Evolutionary conservation across 306 rosid species (phyloP).

Genomic region (Castanopsis chinensis): DNA sequence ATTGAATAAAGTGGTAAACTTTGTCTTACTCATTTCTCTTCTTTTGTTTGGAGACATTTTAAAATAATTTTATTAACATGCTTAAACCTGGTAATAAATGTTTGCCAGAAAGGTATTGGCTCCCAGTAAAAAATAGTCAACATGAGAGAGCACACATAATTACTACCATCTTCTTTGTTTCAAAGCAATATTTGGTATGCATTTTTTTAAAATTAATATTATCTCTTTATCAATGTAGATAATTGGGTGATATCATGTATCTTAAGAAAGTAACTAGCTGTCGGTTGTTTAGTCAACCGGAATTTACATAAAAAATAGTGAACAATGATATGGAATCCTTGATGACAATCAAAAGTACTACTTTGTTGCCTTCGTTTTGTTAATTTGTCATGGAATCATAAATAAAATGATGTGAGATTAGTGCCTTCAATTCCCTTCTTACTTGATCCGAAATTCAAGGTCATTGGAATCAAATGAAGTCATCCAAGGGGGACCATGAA

Average conservation of each 20-base stretch:
- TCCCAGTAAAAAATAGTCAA: neutral
- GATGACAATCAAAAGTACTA: neutral
- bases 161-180: no score
- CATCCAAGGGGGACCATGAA: no score
- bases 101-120: neutral
- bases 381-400: neutral
- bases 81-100: neutral
- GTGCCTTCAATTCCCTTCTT: neutral
- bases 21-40: neutral
- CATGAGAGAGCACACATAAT: no score
- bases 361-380: neutral
- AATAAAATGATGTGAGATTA: neutral
- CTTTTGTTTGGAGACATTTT: neutral
- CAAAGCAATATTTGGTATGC: no score
- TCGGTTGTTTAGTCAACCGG: no score
- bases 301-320: neutral
- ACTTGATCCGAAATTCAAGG: neutral
- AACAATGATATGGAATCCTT: neutral
- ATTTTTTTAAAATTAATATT: no score
- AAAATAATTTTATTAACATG: no score
- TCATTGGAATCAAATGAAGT: no score
- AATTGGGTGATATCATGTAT: neutral
- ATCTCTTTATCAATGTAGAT: neutral
- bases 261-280: neutral
- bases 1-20: neutral